Evolutionary conservation across 202 grass and related monocot species (phyloP).

Genomic region (Saccharum hybrid): DNA sequence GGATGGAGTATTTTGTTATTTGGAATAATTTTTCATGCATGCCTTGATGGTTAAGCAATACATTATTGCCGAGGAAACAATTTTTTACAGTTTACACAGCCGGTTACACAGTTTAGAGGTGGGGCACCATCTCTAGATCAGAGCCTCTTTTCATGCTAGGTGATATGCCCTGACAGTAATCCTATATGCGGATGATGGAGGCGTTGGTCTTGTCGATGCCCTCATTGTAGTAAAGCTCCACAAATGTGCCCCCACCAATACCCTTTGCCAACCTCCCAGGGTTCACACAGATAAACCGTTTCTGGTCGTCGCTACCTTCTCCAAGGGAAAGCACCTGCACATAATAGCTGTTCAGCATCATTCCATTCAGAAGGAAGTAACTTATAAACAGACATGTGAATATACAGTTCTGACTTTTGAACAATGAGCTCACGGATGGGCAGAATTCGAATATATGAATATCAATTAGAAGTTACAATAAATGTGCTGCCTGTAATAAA

Average conservation of each 20-base stretch:
- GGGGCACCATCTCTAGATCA: background rate
- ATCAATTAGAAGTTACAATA: constrained; percentile 22
- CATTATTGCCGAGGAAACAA: background rate
- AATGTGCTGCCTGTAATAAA: background rate
- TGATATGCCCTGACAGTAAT: background rate
- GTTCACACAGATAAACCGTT: constrained; percentile 74
- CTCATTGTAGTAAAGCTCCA: constrained; percentile 77
- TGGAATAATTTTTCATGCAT: no score
- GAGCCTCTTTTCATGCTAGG: background rate
- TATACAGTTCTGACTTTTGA: background rate
- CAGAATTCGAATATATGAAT: background rate
- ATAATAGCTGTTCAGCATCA: constrained; percentile 29
- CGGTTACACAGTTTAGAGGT: background rate
- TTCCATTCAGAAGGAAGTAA: constrained; percentile 24
- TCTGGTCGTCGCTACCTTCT: constrained; percentile 45
- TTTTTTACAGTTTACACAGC: no score
- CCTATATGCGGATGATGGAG: constrained; percentile 80
- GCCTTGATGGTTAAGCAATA: no score
- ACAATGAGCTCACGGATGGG: background rate
- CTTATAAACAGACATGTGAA: constrained; percentile 14
- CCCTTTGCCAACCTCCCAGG: constrained; percentile 90
- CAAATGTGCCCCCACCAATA: constrained; percentile 87
- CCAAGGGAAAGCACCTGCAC: constrained; percentile 65
- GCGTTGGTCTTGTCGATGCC: constrained; percentile 53
- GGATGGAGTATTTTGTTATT: no score